Conservation (phyloP, 306 rosid genomes). For the Acmispon strigosus region DNA sequence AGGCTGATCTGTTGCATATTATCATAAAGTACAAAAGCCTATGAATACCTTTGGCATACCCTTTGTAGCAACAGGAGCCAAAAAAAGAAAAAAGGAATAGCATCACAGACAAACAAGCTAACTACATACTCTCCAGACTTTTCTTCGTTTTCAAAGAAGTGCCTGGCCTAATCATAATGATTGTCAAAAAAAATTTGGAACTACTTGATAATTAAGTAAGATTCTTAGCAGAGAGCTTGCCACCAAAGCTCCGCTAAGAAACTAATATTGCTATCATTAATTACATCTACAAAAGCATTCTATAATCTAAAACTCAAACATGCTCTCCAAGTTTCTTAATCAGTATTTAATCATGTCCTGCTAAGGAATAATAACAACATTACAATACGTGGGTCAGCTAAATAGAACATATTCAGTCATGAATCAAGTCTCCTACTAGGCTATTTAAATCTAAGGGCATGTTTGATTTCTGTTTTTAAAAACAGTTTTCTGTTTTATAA, state of each 20-base stretch:
- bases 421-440: too few species aligned
- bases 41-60: neutral
- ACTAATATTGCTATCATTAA: neutral
- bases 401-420: too few species aligned
- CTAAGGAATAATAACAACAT: neutral
- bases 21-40: neutral
- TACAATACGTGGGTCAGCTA: too few species aligned
- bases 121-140: neutral
- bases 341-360: neutral
- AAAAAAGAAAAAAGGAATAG: neutral
- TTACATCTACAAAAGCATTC: neutral
- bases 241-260: neutral
- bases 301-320: neutral
- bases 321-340: neutral
- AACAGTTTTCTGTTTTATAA: too few species aligned
- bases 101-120: neutral
- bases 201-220: neutral
- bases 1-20: neutral
- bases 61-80: neutral
- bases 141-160: neutral
- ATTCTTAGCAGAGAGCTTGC: neutral
- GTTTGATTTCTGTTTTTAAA: too few species aligned
- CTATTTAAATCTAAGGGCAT: too few species aligned
- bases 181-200: neutral
- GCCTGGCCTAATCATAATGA: neutral